Percentiles rank a stretch among this genome's conserved stretches.
phyloP scores from a whole-genome alignment of 768 basidiomycete species.

The Podaxis sp. region DNA sequence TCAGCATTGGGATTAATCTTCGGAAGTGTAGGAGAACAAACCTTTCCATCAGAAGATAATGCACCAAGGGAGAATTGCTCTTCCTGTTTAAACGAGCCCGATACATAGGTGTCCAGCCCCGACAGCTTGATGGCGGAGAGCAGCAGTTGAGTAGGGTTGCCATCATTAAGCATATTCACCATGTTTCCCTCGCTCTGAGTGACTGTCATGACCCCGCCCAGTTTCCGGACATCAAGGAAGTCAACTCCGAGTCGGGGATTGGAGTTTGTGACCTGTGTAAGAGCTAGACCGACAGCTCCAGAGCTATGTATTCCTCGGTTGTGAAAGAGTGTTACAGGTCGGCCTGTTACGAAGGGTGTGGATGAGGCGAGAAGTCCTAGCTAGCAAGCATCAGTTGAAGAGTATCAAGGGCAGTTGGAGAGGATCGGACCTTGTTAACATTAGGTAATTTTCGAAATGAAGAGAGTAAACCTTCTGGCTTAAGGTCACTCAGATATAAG shows the following conservation, averaged over 20 bases:
- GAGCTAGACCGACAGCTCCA: constrained; percentile 71
- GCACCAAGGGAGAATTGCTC: constrained; percentile 56
- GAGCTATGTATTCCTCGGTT: constrained; percentile 52
- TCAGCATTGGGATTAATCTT: not conserved
- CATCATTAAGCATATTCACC: constrained; percentile 51
- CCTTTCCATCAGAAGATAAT: constrained; percentile 26
- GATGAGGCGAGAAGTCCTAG: constrained; percentile 69
- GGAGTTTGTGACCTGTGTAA: constrained; percentile 20
- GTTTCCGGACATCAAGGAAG: constrained; percentile 38
- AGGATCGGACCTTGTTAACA: constrained; percentile 46
- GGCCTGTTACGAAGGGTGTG: constrained; percentile 78
- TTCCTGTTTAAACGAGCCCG: constrained; percentile 46
- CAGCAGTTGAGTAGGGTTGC: constrained; percentile 62
- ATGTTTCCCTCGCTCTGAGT: constrained; percentile 74
- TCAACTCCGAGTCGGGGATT: constrained; percentile 19
- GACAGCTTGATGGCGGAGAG: constrained; percentile 47
- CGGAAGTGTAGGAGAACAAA: constrained; percentile 16
- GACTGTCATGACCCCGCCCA: constrained; percentile 50
- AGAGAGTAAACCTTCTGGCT: constrained; percentile 54
- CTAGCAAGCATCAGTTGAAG: constrained; percentile 27
- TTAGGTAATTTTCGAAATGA: constrained; percentile 40
- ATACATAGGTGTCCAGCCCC: constrained; percentile 20
- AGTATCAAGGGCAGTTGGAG: not conserved
- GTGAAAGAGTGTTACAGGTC: constrained; percentile 67
- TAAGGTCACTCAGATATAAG: constrained; percentile 45